Evolutionary conservation across 148 eudicot genomes (phyloP).

Genomic region (Rhododendron ferrugineum): DNA sequence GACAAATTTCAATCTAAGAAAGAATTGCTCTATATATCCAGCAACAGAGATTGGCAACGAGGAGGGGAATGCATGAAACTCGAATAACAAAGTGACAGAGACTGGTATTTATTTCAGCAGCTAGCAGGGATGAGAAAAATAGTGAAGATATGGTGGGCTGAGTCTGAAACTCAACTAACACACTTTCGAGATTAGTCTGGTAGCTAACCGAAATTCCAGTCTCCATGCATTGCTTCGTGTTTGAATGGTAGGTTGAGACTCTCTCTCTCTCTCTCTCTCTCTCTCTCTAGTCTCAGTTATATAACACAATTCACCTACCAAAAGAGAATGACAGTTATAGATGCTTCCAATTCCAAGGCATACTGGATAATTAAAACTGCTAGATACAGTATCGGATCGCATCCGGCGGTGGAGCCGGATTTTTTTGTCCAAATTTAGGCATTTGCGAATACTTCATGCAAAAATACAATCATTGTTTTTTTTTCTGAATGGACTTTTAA

Average conservation of each 20-base stretch:
- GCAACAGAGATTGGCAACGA: background rate
- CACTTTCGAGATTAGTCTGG: background rate
- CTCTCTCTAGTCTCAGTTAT: background rate
- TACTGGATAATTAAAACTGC: background rate
- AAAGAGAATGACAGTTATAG: background rate
- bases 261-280: too few species aligned
- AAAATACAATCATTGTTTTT: background rate
- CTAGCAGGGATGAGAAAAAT: background rate
- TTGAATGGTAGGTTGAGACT: conserved; percentile 1
- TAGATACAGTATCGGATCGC: background rate
- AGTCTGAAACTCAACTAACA: background rate
- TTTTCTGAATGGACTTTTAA: too few species aligned
- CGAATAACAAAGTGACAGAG: background rate
- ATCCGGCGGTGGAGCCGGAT: background rate
- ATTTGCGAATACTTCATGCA: background rate
- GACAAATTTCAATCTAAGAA: background rate
- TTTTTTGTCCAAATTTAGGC: background rate
- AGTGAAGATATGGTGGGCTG: background rate
- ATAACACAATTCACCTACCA: background rate
- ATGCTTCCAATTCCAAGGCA: background rate
- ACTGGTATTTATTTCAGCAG: background rate
- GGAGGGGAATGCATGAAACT: background rate
- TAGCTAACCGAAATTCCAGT: background rate
- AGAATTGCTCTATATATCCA: background rate
- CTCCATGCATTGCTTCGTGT: background rate